These are phyloP conservation scores for Coniochaeta sp. DNA, from an alignment of 2,329 filamentous ascomycete species.

Conservation along the genomic window DNA sequence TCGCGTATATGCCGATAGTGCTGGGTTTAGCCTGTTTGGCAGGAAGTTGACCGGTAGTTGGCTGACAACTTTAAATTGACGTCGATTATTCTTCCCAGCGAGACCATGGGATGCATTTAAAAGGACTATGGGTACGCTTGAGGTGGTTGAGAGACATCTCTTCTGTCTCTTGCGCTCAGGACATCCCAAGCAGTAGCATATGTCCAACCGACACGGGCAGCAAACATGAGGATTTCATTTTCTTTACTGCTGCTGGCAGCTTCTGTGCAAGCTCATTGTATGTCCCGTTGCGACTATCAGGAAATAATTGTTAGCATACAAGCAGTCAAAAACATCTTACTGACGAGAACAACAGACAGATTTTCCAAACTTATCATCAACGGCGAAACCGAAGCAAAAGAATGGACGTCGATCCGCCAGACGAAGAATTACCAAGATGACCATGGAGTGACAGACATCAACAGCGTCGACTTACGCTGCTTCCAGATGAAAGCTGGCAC, in stretches of 20 bases:
- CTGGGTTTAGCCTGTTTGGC: neutral
- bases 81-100: neutral
- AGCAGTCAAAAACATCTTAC: neutral
- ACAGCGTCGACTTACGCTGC: constrained; percentile 23
- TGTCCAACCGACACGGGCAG: neutral
- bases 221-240: neutral
- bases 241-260: constrained; percentile 9
- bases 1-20: neutral
- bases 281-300: neutral
- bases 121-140: neutral
- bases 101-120: neutral
- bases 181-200: neutral
- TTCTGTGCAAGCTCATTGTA: constrained; percentile 10
- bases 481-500: constrained; percentile 18
- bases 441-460: constrained; percentile 22
- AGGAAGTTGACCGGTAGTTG: neutral
- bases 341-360: constrained; percentile 14
- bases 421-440: constrained; percentile 27
- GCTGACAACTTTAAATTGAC: neutral
- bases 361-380: constrained; percentile 20
- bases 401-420: constrained; percentile 16
- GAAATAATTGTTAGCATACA: too few species aligned
- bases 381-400: constrained; percentile 15
- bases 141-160: neutral
- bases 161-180: neutral